Conservation (phyloP, 2,329 filamentous ascomycete species). For the Paracamarosporium sp. region DNA sequence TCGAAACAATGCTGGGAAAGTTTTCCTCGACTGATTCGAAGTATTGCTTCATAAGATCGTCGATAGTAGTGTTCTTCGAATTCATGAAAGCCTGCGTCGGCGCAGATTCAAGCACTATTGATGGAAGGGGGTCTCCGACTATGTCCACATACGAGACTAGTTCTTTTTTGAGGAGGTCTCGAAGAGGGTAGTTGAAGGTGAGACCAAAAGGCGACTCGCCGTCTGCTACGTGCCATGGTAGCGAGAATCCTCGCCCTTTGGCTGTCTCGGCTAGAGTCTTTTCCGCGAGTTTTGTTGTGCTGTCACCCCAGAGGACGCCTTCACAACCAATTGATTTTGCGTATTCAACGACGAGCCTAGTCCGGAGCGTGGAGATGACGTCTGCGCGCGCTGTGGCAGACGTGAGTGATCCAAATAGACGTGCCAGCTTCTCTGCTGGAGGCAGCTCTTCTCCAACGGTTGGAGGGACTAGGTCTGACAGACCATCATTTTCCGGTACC, state of each 20-base stretch:
- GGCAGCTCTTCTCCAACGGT: not conserved
- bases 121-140: slow-evolving; percentile 58
- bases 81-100: slow-evolving; percentile 56
- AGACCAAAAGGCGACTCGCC: slow-evolving; percentile 67
- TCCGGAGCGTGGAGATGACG: slow-evolving; percentile 72
- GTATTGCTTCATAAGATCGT: slow-evolving; percentile 88
- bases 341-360: slow-evolving; percentile 69
- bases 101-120: slow-evolving; percentile 41
- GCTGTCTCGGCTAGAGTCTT: slow-evolving; percentile 86
- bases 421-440: slow-evolving; percentile 44
- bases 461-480: slow-evolving; percentile 26
- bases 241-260: slow-evolving; percentile 83
- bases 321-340: slow-evolving; percentile 64
- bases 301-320: slow-evolving; percentile 81
- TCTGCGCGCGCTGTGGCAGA: slow-evolving; percentile 81
- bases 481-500: slow-evolving; percentile 25
- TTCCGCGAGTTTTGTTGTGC: slow-evolving; percentile 85
- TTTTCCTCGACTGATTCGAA: slow-evolving; percentile 84
- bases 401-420: slow-evolving; percentile 68
- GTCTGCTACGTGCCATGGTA: slow-evolving; percentile 84
- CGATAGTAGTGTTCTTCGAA: slow-evolving; percentile 83
- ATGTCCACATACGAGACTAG: slow-evolving; percentile 70
- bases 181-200: slow-evolving; percentile 77
- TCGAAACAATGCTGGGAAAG: slow-evolving; percentile 91
- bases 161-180: slow-evolving; percentile 86